Conservation (phyloP, 2,329 filamentous ascomycete genomes). For the Berkeleyomyces basicola region DNA sequence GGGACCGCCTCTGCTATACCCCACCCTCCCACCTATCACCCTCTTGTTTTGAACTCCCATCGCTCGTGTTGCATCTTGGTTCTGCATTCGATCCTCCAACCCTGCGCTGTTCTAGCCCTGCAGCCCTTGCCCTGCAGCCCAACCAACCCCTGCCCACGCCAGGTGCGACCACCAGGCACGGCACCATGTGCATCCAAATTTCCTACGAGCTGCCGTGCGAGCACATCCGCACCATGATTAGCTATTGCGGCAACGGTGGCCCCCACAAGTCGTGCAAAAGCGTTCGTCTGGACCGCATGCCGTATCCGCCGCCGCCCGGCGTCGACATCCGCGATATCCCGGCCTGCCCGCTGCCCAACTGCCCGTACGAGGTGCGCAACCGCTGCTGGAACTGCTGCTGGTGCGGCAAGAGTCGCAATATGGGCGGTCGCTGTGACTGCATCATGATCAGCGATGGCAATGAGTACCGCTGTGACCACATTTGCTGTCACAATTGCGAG, state of each 20-base stretch:
- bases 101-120: neutral
- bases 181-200: constrained; percentile 32
- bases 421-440: constrained; percentile 32
- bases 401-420: constrained; percentile 38
- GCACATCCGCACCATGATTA: constrained; percentile 29
- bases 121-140: constrained; percentile 4
- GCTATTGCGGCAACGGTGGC: constrained; percentile 28
- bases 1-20: neutral
- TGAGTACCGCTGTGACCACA: constrained; percentile 34
- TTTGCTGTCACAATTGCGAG: constrained; percentile 35
- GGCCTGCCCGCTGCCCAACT: constrained; percentile 30
- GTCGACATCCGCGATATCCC: constrained; percentile 22
- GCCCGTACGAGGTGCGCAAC: constrained; percentile 33
- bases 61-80: neutral
- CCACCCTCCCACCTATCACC: neutral
- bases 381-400: constrained; percentile 39
- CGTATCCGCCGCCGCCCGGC: constrained; percentile 32
- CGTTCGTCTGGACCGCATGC: constrained; percentile 27
- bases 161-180: neutral
- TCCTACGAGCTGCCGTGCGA: constrained; percentile 35
- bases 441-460: constrained; percentile 35
- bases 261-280: constrained; percentile 26
- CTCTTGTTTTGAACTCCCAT: neutral
- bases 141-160: neutral
- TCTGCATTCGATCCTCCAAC: neutral